These are phyloP conservation scores for Gillenia trifoliata DNA, from an alignment of 306 rosid genomes.

Conservation along the genomic window DNA sequence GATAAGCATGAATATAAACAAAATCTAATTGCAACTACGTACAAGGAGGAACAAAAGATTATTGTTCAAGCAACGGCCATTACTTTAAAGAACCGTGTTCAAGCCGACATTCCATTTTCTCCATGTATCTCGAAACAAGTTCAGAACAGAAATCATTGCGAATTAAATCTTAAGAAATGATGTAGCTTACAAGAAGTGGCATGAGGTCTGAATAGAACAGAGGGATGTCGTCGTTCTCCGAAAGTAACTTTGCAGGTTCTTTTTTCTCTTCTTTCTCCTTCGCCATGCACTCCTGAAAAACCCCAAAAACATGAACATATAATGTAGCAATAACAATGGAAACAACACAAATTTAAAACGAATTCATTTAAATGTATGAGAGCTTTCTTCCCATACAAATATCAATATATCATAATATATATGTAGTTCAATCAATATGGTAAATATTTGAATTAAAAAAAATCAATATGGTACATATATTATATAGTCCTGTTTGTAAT, in stretches of 20 bases:
- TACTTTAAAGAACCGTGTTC: not conserved
- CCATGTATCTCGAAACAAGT: not conserved
- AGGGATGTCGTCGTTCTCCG: slow-evolving; percentile 65
- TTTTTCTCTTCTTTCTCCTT: slow-evolving; percentile 74
- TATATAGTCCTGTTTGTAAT: too few relatives aligned
- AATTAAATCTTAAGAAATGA: not conserved
- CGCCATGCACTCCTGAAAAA: slow-evolving; percentile 55
- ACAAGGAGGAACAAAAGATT: not conserved
- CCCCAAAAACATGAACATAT: slow-evolving; percentile 10
- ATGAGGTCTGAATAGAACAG: slow-evolving; percentile 88
- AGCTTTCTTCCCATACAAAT: not conserved
- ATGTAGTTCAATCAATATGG: not conserved
- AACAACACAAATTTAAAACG: too few relatives aligned
- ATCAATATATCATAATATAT: not conserved
- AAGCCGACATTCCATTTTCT: not conserved
- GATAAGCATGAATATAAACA: slow-evolving; percentile 12
- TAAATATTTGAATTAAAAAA: too few relatives aligned
- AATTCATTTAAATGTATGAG: too few relatives aligned
- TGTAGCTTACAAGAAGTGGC: slow-evolving; percentile 82
- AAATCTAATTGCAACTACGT: not conserved
- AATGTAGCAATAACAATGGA: not conserved
- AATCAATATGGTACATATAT: too few relatives aligned
- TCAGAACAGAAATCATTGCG: not conserved
- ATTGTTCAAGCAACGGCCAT: not conserved
- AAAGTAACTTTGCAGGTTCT: slow-evolving; percentile 5